phyloP scores from a whole-genome alignment of 2,329 filamentous ascomycete genomes.

The Diaporthe eres region DNA sequence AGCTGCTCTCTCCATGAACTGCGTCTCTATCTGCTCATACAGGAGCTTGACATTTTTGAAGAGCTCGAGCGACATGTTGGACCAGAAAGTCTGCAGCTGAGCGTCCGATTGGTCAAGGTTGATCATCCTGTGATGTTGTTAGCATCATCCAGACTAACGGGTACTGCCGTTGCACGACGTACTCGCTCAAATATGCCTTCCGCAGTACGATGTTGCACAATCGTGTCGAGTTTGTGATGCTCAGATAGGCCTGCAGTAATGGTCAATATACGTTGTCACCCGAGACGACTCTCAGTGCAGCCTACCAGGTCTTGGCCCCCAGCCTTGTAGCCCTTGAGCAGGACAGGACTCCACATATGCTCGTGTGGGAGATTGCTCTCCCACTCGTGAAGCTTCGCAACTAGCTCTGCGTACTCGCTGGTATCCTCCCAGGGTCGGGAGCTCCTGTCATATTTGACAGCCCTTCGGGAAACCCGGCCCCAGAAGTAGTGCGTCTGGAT shows the following conservation, averaged over 20 bases:
- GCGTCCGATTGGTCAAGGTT: constrained; percentile 56
- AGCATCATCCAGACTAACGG: not conserved
- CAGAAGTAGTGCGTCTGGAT: constrained; percentile 70
- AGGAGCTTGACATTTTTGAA: constrained; percentile 64
- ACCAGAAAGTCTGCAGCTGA: constrained; percentile 56
- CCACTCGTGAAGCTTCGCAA: constrained; percentile 61
- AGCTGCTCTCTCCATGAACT: constrained; percentile 61
- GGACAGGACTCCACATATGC: constrained; percentile 61
- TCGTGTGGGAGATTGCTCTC: constrained; percentile 62
- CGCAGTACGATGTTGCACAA: constrained; percentile 71
- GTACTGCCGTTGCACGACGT: constrained; percentile 43
- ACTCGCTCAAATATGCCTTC: constrained; percentile 68
- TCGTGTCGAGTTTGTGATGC: constrained; percentile 67
- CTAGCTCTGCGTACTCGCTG: constrained; percentile 64
- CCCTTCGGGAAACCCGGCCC: constrained; percentile 65
- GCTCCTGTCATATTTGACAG: constrained; percentile 60
- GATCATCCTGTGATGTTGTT: constrained; percentile 55
- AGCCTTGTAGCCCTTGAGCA: constrained; percentile 61
- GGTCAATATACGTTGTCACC: not conserved
- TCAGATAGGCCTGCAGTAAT: constrained; percentile 63
- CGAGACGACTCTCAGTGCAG: not conserved
- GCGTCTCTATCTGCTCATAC: constrained; percentile 65
- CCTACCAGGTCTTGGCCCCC: constrained; percentile 65
- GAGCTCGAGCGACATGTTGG: constrained; percentile 60
- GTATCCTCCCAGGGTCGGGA: constrained; percentile 61